Conservation (phyloP, 2,329 filamentous ascomycete genomes). For the Didymella pinodella region DNA sequence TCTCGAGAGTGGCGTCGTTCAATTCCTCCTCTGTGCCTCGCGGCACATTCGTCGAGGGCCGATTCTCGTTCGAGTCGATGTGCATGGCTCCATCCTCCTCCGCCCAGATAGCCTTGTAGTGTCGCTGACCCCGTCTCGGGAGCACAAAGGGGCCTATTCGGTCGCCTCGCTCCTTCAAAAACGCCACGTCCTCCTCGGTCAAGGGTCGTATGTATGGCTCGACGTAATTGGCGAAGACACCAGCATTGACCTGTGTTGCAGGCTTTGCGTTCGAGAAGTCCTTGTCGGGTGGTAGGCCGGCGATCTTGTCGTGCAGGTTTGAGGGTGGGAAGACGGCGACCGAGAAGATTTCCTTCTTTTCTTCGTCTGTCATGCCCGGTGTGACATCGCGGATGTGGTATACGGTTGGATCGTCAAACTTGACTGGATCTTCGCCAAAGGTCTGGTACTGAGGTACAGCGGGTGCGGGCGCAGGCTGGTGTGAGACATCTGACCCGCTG, state of each 20-base stretch:
- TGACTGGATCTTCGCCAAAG: conserved; percentile 90
- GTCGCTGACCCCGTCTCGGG: conserved; percentile 81
- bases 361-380: conserved; percentile 80
- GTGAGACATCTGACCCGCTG: conserved; percentile 62
- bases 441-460: conserved; percentile 77
- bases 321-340: conserved; percentile 83
- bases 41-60: conserved; percentile 78
- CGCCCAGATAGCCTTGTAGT: conserved; percentile 91
- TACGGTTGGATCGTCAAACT: conserved; percentile 88
- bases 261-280: conserved; percentile 96
- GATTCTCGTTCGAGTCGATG: conserved; percentile 73
- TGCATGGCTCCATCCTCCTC: conserved; percentile 87
- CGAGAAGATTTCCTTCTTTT: conserved; percentile 86
- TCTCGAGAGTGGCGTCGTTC: conserved; percentile 85
- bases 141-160: conserved; percentile 83
- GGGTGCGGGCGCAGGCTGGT: conserved; percentile 67
- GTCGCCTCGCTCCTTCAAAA: conserved; percentile 87
- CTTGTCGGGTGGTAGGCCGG: conserved; percentile 88
- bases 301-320: conserved; percentile 83
- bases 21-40: conserved; percentile 87
- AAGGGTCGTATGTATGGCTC: conserved; percentile 91
- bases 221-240: conserved; percentile 89
- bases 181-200: conserved; percentile 92
- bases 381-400: conserved; percentile 86
- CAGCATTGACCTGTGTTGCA: conserved; percentile 90